phyloP scores from a whole-genome alignment of 2,329 filamentous ascomycete genomes.

The Teratosphaeria nubilosa region DNA sequence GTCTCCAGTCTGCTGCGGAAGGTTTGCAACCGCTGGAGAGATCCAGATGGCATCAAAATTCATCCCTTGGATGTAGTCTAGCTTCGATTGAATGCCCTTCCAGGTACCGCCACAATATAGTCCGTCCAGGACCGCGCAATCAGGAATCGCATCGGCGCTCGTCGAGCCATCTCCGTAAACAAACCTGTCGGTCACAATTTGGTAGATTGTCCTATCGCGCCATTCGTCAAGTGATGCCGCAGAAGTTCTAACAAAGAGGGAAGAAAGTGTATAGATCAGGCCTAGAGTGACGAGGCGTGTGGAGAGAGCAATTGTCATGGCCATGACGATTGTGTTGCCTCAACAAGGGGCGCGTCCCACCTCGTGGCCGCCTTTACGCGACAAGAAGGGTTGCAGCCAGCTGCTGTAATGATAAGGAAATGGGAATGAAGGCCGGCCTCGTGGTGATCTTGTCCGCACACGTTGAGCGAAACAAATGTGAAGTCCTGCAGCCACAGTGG shows the following conservation, averaged over 20 bases:
- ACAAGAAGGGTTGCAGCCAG: neutral
- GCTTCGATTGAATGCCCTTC: constrained; percentile 30
- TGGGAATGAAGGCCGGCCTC: neutral
- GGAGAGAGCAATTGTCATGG: neutral
- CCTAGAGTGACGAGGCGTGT: neutral
- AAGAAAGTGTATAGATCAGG: constrained; percentile 1
- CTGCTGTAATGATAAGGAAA: neutral
- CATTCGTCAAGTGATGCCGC: constrained; percentile 28
- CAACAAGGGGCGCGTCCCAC: neutral
- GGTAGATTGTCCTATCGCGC: constrained; percentile 30
- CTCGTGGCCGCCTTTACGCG: neutral
- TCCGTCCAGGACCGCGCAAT: constrained; percentile 19
- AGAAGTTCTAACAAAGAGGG: neutral
- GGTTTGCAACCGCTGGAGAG: constrained; percentile 36
- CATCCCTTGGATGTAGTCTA: constrained; percentile 35
- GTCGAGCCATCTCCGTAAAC: constrained; percentile 16
- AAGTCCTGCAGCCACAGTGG: neutral
- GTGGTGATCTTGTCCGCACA: neutral
- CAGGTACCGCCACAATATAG: constrained; percentile 31
- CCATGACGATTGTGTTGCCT: neutral
- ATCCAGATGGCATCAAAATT: constrained; percentile 41
- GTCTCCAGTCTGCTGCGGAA: constrained; percentile 31
- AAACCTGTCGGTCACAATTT: constrained; percentile 31
- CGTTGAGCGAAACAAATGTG: neutral
- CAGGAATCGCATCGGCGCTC: constrained; percentile 5